Evolutionary conservation across 108 stramenopile species (phyloP).

Genomic region (Discostella stelligeroides): DNA sequence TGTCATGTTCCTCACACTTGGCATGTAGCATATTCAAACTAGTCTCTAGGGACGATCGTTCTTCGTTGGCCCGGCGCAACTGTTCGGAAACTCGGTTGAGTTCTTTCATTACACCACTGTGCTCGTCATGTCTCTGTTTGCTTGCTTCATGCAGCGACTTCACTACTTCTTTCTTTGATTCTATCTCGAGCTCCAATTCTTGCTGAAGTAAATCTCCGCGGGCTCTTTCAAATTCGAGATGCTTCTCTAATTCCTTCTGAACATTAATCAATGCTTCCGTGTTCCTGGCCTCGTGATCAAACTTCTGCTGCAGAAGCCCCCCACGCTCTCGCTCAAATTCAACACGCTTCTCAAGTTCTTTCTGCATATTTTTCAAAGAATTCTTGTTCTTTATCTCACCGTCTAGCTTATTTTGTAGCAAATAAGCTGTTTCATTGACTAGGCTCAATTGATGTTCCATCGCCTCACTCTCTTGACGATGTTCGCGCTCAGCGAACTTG

Average conservation of each 20-base stretch:
- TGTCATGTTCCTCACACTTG: too few relatives aligned
- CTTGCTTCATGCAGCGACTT: conserved; percentile 14
- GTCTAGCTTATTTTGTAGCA: conserved; percentile 8
- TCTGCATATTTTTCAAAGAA: conserved; percentile 4
- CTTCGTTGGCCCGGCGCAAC: conserved; percentile 19
- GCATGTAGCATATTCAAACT: neutral
- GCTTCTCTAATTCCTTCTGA: conserved; percentile 30
- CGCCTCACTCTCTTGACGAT: neutral
- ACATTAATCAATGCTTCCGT: conserved; percentile 4
- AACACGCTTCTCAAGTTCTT: conserved; percentile 21
- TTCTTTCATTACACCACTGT: neutral
- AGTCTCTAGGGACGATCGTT: conserved; percentile 3
- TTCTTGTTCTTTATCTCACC: neutral
- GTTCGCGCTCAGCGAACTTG: neutral
- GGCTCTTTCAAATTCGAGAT: conserved; percentile 30
- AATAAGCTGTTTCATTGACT: neutral
- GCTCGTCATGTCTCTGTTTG: neutral
- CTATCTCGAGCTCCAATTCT: conserved; percentile 10
- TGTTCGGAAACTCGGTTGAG: conserved; percentile 14
- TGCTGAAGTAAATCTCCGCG: conserved; percentile 31
- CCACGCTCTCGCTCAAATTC: conserved; percentile 24
- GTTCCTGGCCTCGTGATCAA: neutral
- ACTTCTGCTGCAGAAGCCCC: conserved; percentile 21
- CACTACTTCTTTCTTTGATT: conserved; percentile 13
- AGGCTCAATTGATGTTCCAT: conserved; percentile 1